Evolutionary conservation across 257 asterid species (phyloP).

Genomic region (Thymus mandschuricus): DNA sequence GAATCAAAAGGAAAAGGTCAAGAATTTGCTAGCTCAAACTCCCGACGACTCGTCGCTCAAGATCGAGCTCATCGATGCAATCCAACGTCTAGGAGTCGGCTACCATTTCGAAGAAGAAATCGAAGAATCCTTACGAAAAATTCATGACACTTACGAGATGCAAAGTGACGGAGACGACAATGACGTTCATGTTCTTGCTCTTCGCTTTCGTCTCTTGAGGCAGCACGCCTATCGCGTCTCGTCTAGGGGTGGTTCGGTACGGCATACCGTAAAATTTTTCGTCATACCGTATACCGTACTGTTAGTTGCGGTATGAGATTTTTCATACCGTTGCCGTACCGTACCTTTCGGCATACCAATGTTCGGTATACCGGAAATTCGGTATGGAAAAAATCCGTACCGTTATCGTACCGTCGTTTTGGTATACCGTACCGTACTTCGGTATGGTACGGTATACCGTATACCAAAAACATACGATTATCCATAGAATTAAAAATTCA

Average conservation of each 20-base stretch:
- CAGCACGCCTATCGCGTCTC: conserved; percentile 38
- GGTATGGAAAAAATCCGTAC: too few species aligned
- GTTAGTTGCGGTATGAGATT: too few species aligned
- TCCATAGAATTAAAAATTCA: too few species aligned
- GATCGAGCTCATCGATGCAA: conserved; percentile 30
- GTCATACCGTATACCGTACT: too few species aligned
- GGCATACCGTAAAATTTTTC: too few species aligned
- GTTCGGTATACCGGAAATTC: too few species aligned
- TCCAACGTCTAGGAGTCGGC: conserved; percentile 40
- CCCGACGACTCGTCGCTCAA: conserved; percentile 10
- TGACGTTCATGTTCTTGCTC: conserved; percentile 34
- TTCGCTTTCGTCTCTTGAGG: conserved; percentile 45
- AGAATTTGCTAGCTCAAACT: conserved; percentile 13
- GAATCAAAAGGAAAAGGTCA: conserved; percentile 16
- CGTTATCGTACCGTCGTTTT: too few species aligned
- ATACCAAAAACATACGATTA: too few species aligned
- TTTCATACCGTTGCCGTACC: too few species aligned
- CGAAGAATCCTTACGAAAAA: neutral
- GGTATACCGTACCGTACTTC: too few species aligned
- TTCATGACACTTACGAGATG: neutral
- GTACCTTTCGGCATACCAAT: too few species aligned
- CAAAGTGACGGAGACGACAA: neutral
- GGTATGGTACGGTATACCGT: too few species aligned
- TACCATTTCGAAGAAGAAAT: conserved; percentile 34
- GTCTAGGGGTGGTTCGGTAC: neutral